Evolutionary conservation across 1,284 basidiomycete species (phyloP).

Genomic region (Moesziomyces antarcticus): DNA sequence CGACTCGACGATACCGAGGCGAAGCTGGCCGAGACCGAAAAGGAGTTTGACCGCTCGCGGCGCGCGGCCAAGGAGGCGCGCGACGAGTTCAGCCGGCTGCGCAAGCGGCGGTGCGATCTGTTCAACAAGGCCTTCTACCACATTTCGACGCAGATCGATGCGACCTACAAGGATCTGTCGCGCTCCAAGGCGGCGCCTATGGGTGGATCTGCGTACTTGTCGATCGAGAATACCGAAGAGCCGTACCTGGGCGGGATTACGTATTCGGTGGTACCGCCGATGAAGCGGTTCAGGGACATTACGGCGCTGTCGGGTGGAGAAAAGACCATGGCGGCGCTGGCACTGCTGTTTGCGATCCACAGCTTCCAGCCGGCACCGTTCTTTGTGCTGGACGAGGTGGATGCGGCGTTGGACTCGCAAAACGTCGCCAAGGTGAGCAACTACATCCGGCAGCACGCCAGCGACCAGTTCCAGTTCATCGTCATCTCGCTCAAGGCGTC

Average conservation of each 20-base stretch:
- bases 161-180: slow-evolving; percentile 97
- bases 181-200: slow-evolving; percentile 90
- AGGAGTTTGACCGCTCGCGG: slow-evolving; percentile 72
- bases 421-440: slow-evolving; percentile 66
- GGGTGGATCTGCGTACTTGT: slow-evolving; percentile 95
- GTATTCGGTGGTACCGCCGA: slow-evolving; percentile 95
- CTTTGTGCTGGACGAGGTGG: slow-evolving; percentile 98
- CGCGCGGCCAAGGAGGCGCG: slow-evolving; percentile 87
- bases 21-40: slow-evolving; percentile 72
- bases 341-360: slow-evolving; percentile 94
- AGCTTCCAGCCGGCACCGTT: slow-evolving; percentile 94
- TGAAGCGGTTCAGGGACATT: slow-evolving; percentile 99
- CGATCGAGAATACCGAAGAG: slow-evolving; percentile 96
- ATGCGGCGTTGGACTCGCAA: slow-evolving; percentile 79
- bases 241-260: slow-evolving; percentile 95
- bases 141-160: slow-evolving; percentile 91
- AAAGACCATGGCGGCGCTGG: slow-evolving; percentile 96
- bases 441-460: slow-evolving; percentile 64
- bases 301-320: slow-evolving; percentile 98
- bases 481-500: slow-evolving; percentile 88
- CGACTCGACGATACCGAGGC: slow-evolving; percentile 91
- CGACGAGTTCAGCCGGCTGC: slow-evolving; percentile 89
- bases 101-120: slow-evolving; percentile 76
- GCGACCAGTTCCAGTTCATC: slow-evolving; percentile 87
- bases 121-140: slow-evolving; percentile 98